A percentile compares a stretch with the other conserved stretches of the same genome.
Conservation (phyloP, 2,329 filamentous ascomycete species). For the Neofusicoccum sp. region DNA sequence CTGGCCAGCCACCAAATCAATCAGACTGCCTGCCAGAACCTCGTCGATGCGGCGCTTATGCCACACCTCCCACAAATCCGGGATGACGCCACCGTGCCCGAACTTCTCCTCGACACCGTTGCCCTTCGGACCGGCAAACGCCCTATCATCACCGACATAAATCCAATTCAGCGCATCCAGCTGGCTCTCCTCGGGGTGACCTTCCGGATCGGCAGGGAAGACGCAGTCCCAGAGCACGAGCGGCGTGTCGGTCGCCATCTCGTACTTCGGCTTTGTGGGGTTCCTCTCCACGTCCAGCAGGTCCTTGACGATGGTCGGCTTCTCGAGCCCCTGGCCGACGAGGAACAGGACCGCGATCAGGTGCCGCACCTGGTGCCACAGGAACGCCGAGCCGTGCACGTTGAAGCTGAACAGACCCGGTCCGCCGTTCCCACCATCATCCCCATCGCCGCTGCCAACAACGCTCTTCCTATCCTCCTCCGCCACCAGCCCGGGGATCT, state of each 20-base stretch:
- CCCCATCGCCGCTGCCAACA: conserved; percentile 20
- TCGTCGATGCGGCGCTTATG: conserved; percentile 85
- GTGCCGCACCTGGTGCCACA: conserved; percentile 97
- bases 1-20: conserved; percentile 58
- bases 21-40: conserved; percentile 70
- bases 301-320: conserved; percentile 67
- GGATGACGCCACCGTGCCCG: conserved; percentile 35
- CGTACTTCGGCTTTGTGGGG: conserved; percentile 78
- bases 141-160: conserved; percentile 67
- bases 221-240: conserved; percentile 95
- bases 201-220: conserved; percentile 60
- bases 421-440: neutral
- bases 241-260: conserved; percentile 86
- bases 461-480: conserved; percentile 2
- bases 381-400: conserved; percentile 84
- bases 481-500: conserved; percentile 24
- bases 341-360: conserved; percentile 93
- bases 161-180: conserved; percentile 71
- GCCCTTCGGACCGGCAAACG: conserved; percentile 44
- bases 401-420: conserved; percentile 81
- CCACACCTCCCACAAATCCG: conserved; percentile 78
- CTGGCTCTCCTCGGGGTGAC: conserved; percentile 35
- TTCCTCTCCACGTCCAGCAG: conserved; percentile 71
- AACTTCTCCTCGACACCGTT: conserved; percentile 33
- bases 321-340: conserved; percentile 83